These are phyloP conservation scores for Trypanosoma cruzi DNA, from an alignment of 208 protist genomes.

Conservation along the genomic window DNA sequence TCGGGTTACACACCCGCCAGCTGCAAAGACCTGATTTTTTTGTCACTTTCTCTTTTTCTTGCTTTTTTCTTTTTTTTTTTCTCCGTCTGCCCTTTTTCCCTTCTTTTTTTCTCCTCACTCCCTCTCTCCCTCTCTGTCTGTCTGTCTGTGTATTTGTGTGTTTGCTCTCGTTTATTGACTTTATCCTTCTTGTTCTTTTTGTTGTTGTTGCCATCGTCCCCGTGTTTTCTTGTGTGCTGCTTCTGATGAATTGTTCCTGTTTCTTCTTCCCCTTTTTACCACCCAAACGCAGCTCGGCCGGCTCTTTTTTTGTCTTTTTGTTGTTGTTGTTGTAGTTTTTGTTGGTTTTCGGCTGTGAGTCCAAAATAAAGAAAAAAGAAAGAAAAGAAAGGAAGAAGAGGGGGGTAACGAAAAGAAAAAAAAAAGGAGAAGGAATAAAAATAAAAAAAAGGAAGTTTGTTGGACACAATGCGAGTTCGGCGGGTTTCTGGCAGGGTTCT, in stretches of 20 bases:
- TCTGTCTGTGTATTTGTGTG: neutral
- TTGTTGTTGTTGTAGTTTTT: too few relatives aligned
- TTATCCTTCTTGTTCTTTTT: neutral
- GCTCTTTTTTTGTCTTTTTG: slow-evolving; percentile 5
- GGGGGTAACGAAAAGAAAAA: neutral
- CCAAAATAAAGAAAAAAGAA: neutral
- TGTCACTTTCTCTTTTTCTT: neutral
- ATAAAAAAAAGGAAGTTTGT: neutral
- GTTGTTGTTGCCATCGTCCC: neutral
- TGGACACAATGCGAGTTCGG: slow-evolving; percentile 13
- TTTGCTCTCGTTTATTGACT: neutral
- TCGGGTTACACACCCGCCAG: neutral
- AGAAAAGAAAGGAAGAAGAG: neutral
- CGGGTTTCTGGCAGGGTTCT: slow-evolving; percentile 12
- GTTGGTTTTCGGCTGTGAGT: too few relatives aligned
- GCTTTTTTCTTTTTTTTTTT: slow-evolving; percentile 8
- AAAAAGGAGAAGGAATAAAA: slow-evolving; percentile 1
- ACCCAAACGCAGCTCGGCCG: neutral
- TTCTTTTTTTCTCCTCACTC: slow-evolving; percentile 1
- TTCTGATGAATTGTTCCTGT: neutral
- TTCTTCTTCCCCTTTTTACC: slow-evolving; percentile 14
- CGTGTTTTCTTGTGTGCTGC: neutral
- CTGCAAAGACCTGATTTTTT: slow-evolving; percentile 3
- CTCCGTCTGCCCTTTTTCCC: slow-evolving; percentile 9
- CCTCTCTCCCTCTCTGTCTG: slow-evolving; percentile 9